A percentile compares a stretch with the other conserved stretches of the same genome.
Conservation (phyloP, 1,284 basidiomycete species). For the Erythrobasidium hasegawianum region DNA sequence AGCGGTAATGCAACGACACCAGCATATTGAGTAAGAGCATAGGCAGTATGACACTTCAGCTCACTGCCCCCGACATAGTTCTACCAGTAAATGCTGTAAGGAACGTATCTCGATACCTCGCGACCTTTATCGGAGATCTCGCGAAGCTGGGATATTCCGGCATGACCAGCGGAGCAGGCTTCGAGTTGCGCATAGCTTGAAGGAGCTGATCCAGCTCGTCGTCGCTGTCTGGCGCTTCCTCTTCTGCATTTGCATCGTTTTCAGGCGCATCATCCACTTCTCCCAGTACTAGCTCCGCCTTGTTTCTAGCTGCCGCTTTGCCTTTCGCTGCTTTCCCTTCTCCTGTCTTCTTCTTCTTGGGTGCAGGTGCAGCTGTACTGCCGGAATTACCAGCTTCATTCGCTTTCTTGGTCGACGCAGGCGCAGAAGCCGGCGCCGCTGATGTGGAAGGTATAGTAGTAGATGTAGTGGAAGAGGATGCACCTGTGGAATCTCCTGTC, state of each 20-base stretch:
- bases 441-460: background rate
- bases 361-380: background rate
- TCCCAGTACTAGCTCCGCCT: slow-evolving; percentile 29
- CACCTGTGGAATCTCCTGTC: background rate
- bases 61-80: slow-evolving; percentile 16
- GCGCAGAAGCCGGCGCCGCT: background rate
- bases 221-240: slow-evolving; percentile 32
- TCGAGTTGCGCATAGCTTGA: slow-evolving; percentile 16
- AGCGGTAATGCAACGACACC: too few species aligned
- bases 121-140: slow-evolving; percentile 19
- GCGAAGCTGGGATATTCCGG: slow-evolving; percentile 14
- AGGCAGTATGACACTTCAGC: background rate
- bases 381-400: background rate
- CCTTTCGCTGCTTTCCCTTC: slow-evolving; percentile 16
- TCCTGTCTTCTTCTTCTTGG: slow-evolving; percentile 25
- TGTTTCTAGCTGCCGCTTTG: slow-evolving; percentile 19
- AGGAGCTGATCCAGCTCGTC: slow-evolving; percentile 32
- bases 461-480: background rate
- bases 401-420: background rate
- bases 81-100: slow-evolving; percentile 31
- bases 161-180: slow-evolving; percentile 21
- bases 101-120: slow-evolving; percentile 27
- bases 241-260: slow-evolving; percentile 11
- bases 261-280: slow-evolving; percentile 34
- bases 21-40: too few species aligned